A percentile compares a stretch with the other conserved stretches of the same genome.
phyloP scores from a whole-genome alignment of 495 filamentous ascomycete species.

The Penicillium arizonense region DNA sequence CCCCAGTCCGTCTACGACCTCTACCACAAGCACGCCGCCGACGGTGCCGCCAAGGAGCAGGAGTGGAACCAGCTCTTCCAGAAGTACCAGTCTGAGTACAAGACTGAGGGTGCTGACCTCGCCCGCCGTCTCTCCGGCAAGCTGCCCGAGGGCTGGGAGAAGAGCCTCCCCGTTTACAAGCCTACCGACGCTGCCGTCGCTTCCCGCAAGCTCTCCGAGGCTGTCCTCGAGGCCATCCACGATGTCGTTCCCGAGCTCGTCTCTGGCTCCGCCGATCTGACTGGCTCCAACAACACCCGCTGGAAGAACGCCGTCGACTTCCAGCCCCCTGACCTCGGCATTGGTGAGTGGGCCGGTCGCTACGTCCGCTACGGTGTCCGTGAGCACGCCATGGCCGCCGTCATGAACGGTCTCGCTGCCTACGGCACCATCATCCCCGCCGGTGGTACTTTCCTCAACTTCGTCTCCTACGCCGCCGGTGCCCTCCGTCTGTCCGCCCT shows the following conservation, averaged over 20 bases:
- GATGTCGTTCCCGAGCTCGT: constrained; percentile 81
- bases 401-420: constrained; percentile 96
- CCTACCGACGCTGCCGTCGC: constrained; percentile 80
- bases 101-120: constrained; percentile 75
- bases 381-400: constrained; percentile 95
- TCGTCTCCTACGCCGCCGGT: constrained; percentile 97
- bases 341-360: constrained; percentile 86
- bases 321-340: constrained; percentile 80
- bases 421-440: constrained; percentile 96
- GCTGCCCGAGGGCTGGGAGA: constrained; percentile 97
- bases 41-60: constrained; percentile 86
- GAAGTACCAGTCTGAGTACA: constrained; percentile 78
- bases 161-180: constrained; percentile 88
- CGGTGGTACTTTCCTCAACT: constrained; percentile 98
- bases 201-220: constrained; percentile 93
- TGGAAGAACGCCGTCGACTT: constrained; percentile 98
- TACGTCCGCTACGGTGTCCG: constrained; percentile 98
- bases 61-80: constrained; percentile 94
- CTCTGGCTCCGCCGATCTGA: constrained; percentile 96
- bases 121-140: constrained; percentile 75
- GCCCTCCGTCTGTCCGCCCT: constrained; percentile 91
- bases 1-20: constrained; percentile 92
- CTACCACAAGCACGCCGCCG: constrained; percentile 76
- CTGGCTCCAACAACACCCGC: constrained; percentile 95
- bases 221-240: constrained; percentile 86